A percentile compares a stretch with the other conserved stretches of the same genome.
Evolutionary conservation across 179 eudicot genomes (phyloP).

Genomic region (Beta corolliflora): DNA sequence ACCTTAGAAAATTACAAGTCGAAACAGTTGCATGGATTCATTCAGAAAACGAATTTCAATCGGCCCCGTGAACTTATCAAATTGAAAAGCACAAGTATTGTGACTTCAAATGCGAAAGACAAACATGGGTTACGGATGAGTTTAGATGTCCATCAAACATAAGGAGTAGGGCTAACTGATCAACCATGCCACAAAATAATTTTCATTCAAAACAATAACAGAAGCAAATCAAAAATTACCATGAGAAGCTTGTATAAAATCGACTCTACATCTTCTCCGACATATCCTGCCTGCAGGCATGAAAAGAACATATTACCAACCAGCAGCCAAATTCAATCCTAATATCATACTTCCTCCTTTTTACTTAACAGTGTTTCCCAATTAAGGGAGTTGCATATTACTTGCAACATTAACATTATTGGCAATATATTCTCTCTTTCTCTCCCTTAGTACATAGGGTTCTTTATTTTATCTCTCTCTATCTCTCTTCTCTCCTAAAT

Average conservation of each 20-base stretch:
- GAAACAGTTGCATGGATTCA: background rate
- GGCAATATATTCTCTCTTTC: background rate
- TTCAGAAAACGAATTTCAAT: background rate
- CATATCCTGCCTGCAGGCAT: conserved; percentile 92
- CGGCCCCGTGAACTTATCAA: background rate
- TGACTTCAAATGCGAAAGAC: background rate
- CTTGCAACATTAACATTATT: too few species aligned
- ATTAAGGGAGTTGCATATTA: too few species aligned
- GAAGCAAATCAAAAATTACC: conserved; percentile 43
- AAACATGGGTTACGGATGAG: background rate
- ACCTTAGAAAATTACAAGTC: background rate
- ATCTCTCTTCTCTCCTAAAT: too few species aligned
- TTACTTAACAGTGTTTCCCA: too few species aligned
- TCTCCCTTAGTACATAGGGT: background rate
- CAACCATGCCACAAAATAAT: background rate
- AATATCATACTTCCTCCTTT: too few species aligned
- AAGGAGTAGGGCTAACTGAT: background rate
- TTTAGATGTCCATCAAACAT: background rate
- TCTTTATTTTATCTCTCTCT: too few species aligned
- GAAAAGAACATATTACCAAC: conserved; percentile 10
- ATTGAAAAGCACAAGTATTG: background rate
- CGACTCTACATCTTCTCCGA: conserved; percentile 99
- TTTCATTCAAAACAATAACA: background rate
- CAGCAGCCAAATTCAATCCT: background rate
- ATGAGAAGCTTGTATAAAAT: conserved; percentile 90